phyloP scores from a whole-genome alignment of 2,329 filamentous ascomycete genomes.

The Clarireedia hainanense region DNA sequence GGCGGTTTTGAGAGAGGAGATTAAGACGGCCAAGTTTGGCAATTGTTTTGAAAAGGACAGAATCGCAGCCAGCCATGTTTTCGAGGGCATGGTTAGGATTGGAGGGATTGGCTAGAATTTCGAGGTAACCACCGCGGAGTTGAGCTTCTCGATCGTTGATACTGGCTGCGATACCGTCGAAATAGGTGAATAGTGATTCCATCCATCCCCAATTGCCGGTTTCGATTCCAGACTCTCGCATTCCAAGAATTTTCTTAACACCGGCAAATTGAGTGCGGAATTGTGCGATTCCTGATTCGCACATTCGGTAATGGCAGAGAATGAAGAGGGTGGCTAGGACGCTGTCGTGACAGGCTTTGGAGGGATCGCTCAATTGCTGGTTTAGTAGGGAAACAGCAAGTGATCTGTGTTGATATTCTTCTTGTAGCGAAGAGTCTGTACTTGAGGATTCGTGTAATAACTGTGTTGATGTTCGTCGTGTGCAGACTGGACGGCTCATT shows the following conservation, averaged over 20 bases:
- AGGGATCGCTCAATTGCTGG: slow-evolving; percentile 69
- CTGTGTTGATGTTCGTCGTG: slow-evolving; percentile 20
- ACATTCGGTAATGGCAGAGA: slow-evolving; percentile 87
- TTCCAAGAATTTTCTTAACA: slow-evolving; percentile 78
- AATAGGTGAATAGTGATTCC: slow-evolving; percentile 87
- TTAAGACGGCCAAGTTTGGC: slow-evolving; percentile 78
- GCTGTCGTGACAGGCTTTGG: slow-evolving; percentile 72
- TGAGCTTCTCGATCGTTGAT: slow-evolving; percentile 89
- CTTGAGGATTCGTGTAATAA: slow-evolving; percentile 35
- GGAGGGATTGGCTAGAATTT: slow-evolving; percentile 55
- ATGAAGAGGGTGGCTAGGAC: slow-evolving; percentile 81
- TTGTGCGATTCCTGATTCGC: slow-evolving; percentile 84
- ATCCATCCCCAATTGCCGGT: slow-evolving; percentile 76
- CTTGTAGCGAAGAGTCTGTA: slow-evolving; percentile 55
- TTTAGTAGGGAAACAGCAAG: slow-evolving; percentile 78
- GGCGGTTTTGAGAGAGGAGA: slow-evolving; percentile 65
- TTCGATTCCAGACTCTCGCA: slow-evolving; percentile 57
- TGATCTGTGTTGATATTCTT: slow-evolving; percentile 75
- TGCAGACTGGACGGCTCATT: slow-evolving; percentile 14
- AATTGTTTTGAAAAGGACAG: slow-evolving; percentile 78
- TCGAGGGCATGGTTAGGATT: slow-evolving; percentile 54
- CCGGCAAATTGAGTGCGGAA: slow-evolving; percentile 92
- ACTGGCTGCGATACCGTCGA: slow-evolving; percentile 84
- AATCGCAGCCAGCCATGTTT: slow-evolving; percentile 82
- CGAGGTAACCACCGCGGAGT: slow-evolving; percentile 54